A percentile compares a stretch with the other conserved stretches of the same genome.
phyloP scores from a whole-genome alignment of 2,329 filamentous ascomycete species.

The Colletotrichum gloeosporioides region DNA sequence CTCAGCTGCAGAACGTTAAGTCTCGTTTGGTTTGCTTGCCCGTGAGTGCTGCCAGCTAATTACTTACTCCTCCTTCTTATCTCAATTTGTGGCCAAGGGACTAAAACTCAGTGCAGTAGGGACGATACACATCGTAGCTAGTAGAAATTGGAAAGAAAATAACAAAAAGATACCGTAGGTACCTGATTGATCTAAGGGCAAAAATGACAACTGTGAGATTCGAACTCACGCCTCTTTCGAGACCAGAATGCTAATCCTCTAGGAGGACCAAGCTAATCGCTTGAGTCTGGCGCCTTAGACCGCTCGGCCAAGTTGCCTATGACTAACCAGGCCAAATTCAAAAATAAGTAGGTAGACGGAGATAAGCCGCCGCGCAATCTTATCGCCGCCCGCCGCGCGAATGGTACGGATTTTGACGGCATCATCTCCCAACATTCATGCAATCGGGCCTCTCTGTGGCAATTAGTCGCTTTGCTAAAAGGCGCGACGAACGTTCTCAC shows the following conservation, averaged over 20 bases:
- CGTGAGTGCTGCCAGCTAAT: background rate
- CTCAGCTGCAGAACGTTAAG: background rate
- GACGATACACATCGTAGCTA: too few relatives aligned
- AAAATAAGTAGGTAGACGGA: background rate
- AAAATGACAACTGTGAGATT: constrained; percentile 2
- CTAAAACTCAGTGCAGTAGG: background rate
- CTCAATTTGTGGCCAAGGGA: background rate
- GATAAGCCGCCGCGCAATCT: background rate
- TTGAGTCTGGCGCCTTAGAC: constrained; percentile 8
- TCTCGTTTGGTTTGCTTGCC: background rate
- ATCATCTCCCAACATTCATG: background rate
- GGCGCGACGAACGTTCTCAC: background rate
- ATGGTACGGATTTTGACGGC: background rate
- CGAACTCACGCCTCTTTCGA: constrained; percentile 5
- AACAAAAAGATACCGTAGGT: background rate
- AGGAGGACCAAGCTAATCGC: background rate
- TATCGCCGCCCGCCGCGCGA: background rate
- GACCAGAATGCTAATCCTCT: background rate
- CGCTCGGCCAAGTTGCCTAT: background rate
- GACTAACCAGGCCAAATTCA: rapidly evolving
- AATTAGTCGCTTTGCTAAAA: background rate
- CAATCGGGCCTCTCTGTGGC: background rate
- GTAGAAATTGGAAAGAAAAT: too few relatives aligned
- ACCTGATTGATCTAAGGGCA: background rate
- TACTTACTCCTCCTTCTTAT: background rate